A percentile compares a stretch with the other conserved stretches of the same genome.
phyloP scores from a whole-genome alignment of 2,329 filamentous ascomycete species.

The Colletotrichum tamarilloi region DNA sequence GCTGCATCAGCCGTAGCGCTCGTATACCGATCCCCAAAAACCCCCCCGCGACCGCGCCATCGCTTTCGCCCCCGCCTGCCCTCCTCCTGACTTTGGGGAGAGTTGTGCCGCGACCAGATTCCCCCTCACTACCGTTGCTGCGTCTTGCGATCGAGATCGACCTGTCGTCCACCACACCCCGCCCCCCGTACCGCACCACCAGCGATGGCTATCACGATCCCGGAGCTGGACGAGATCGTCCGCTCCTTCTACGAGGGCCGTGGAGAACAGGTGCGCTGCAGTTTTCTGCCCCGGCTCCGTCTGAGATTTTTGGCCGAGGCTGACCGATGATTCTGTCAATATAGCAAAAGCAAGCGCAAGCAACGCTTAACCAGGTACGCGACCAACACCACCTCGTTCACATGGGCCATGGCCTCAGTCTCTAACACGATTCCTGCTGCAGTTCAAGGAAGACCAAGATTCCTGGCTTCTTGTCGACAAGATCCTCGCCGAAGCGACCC shows the following conservation, averaged over 20 bases:
- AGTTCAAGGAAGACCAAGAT: slow-evolving; percentile 99
- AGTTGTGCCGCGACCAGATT: slow-evolving; percentile 24
- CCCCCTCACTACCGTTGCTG: slow-evolving; percentile 26
- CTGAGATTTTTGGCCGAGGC: slow-evolving; percentile 40
- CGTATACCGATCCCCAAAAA: not conserved
- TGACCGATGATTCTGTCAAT: slow-evolving; percentile 52
- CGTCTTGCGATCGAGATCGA: slow-evolving; percentile 37
- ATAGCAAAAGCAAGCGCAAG: slow-evolving; percentile 96
- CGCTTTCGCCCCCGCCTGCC: slow-evolving; percentile 37
- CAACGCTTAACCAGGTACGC: slow-evolving; percentile 89
- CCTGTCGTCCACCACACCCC: slow-evolving; percentile 42
- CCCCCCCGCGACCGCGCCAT: slow-evolving; percentile 28
- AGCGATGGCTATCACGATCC: slow-evolving; percentile 79
- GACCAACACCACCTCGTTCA: slow-evolving; percentile 34
- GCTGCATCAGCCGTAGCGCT: slow-evolving; percentile 9
- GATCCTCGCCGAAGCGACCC: slow-evolving; percentile 92
- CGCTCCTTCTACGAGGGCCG: slow-evolving; percentile 97
- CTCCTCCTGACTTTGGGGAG: slow-evolving; percentile 35
- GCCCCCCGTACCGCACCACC: slow-evolving; percentile 46
- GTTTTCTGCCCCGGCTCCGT: slow-evolving; percentile 15
- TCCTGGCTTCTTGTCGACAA: slow-evolving; percentile 98
- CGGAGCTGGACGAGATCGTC: slow-evolving; percentile 96
- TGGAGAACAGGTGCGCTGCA: slow-evolving; percentile 81
- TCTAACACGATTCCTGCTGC: slow-evolving; percentile 42
- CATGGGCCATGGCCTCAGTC: slow-evolving; percentile 6